These are phyloP conservation scores for Scheffersomyces amazonensis DNA, from an alignment of 805 yeast species.

Conservation along the genomic window DNA sequence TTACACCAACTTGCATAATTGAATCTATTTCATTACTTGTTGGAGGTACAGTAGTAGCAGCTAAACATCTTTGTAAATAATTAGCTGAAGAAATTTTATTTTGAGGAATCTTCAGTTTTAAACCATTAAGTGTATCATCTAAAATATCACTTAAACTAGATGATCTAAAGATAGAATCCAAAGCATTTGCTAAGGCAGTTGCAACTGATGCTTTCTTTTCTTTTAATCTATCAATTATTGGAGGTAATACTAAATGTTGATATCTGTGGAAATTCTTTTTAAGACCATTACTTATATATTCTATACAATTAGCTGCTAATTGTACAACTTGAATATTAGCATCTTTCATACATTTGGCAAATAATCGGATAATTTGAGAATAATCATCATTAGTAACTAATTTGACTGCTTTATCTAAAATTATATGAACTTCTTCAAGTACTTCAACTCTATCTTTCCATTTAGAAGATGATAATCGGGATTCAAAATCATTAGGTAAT, in stretches of 20 bases:
- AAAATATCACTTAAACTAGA: slow-evolving; percentile 54
- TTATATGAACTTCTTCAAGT: slow-evolving; percentile 57
- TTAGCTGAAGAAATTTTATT: slow-evolving; percentile 69
- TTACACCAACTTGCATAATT: slow-evolving; percentile 54
- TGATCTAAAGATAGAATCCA: slow-evolving; percentile 58
- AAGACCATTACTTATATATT: slow-evolving; percentile 63
- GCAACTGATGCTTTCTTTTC: slow-evolving; percentile 82
- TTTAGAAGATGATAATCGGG: slow-evolving; percentile 55
- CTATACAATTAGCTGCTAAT: slow-evolving; percentile 66
- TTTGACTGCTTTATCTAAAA: slow-evolving; percentile 52
- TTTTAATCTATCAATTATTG: slow-evolving; percentile 77
- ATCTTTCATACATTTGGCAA: slow-evolving; percentile 79
- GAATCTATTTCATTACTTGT: slow-evolving; percentile 49
- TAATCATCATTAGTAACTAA: slow-evolving; percentile 62
- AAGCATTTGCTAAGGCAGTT: slow-evolving; percentile 63
- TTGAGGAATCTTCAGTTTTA: slow-evolving; percentile 81
- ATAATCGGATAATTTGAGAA: slow-evolving; percentile 53
- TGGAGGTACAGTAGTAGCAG: slow-evolving; percentile 48
- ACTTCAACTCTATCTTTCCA: slow-evolving; percentile 95
- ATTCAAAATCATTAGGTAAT: slow-evolving; percentile 60
- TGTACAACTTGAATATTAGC: slow-evolving; percentile 87
- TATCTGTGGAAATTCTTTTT: slow-evolving; percentile 55
- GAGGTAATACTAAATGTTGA: slow-evolving; percentile 48
- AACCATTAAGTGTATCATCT: slow-evolving; percentile 55
- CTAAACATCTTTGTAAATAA: slow-evolving; percentile 62